These are phyloP conservation scores for Monosporascus sp. DNA, from an alignment of 2,329 filamentous ascomycete species.

Conservation along the genomic window DNA sequence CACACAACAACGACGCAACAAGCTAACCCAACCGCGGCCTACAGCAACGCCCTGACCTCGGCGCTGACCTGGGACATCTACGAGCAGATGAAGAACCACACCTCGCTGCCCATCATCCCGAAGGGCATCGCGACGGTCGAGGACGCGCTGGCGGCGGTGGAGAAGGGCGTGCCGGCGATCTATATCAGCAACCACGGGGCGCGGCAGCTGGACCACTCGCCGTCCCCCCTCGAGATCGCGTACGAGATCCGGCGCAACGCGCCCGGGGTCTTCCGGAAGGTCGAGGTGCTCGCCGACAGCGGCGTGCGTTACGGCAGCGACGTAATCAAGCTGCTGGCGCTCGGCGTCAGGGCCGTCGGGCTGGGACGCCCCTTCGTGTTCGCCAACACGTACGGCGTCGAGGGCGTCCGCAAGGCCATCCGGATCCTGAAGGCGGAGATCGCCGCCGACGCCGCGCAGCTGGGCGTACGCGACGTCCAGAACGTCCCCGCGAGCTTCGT, in stretches of 20 bases:
- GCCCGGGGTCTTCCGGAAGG: conserved; percentile 28
- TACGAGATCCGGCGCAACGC: conserved; percentile 30
- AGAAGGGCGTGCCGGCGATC: conserved; percentile 16
- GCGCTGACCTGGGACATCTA: conserved; percentile 1
- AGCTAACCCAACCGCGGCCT: background rate
- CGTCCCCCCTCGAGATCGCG: conserved; percentile 26
- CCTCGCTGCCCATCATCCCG: conserved; percentile 4
- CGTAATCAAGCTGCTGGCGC: conserved; percentile 33
- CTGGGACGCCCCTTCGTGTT: conserved; percentile 30
- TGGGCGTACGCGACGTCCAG: background rate
- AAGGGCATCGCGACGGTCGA: conserved; percentile 8
- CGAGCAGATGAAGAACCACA: background rate
- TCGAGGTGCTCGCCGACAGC: conserved; percentile 33
- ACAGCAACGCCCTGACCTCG: conserved; percentile 6
- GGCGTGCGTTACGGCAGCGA: conserved; percentile 34
- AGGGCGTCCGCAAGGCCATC: background rate
- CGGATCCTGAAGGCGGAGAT: background rate
- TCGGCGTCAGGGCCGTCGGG: conserved; percentile 35
- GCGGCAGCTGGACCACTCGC: conserved; percentile 35
- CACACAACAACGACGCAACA: too few relatives aligned
- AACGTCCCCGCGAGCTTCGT: background rate
- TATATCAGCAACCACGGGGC: conserved; percentile 38
- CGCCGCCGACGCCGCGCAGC: background rate
- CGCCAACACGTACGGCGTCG: background rate
- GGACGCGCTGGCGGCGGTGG: conserved; percentile 3